phyloP scores from a whole-genome alignment of 305 asterid species.

The Plantago coronopus region DNA sequence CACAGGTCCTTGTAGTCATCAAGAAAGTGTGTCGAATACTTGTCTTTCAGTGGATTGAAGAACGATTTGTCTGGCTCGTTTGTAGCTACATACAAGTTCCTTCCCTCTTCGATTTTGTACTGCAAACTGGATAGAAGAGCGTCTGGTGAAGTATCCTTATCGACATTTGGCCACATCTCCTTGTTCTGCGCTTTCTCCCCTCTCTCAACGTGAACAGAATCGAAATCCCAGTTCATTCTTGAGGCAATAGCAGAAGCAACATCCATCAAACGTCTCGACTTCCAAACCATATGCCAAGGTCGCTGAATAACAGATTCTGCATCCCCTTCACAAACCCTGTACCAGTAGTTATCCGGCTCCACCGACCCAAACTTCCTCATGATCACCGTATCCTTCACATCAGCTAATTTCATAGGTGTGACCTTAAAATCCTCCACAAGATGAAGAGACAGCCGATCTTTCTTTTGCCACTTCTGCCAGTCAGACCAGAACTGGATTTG shows the following conservation, averaged over 20 bases:
- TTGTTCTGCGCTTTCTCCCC: slow-evolving; percentile 61
- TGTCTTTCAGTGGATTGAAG: slow-evolving; percentile 61
- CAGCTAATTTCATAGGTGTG: slow-evolving; percentile 60
- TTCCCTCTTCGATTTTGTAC: slow-evolving; percentile 52
- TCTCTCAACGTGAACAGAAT: slow-evolving; percentile 63
- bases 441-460: slow-evolving; percentile 51
- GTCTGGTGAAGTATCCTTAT: slow-evolving; percentile 56
- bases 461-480: slow-evolving; percentile 56
- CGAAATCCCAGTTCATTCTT: slow-evolving; percentile 72
- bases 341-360: slow-evolving; percentile 86
- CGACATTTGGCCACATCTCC: slow-evolving; percentile 71
- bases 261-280: slow-evolving; percentile 62
- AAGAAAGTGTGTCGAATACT: slow-evolving; percentile 66
- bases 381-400: slow-evolving; percentile 50
- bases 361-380: slow-evolving; percentile 76
- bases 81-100: slow-evolving; percentile 67
- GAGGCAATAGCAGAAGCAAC: slow-evolving; percentile 59
- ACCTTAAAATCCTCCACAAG: slow-evolving; percentile 66
- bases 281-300: slow-evolving; percentile 73
- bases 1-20: slow-evolving; percentile 68
- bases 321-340: slow-evolving; percentile 80
- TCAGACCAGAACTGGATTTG: slow-evolving; percentile 63
- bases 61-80: slow-evolving; percentile 41
- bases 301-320: slow-evolving; percentile 47
- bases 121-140: slow-evolving; percentile 44